phyloP scores from a whole-genome alignment of 768 basidiomycete species.

The Tephrocybe sp. region DNA sequence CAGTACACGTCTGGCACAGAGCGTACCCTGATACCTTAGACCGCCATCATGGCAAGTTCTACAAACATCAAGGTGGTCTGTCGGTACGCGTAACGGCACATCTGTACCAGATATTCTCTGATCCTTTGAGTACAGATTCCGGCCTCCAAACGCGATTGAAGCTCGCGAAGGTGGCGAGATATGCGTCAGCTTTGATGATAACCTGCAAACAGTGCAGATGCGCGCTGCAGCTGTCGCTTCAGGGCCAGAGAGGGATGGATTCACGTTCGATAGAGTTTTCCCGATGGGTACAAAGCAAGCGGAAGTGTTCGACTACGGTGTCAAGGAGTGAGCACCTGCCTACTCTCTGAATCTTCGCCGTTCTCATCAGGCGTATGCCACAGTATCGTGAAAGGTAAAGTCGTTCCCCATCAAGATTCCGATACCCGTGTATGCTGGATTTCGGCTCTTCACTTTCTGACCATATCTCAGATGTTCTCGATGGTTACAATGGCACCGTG shows the following conservation, averaged over 20 bases:
- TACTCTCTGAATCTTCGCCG: slow-evolving; percentile 12
- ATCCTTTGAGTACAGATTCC: slow-evolving; percentile 61
- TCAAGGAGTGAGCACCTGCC: slow-evolving; percentile 79
- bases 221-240: slow-evolving; percentile 65
- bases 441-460: slow-evolving; percentile 1
- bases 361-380: slow-evolving; percentile 20
- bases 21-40: slow-evolving; percentile 18
- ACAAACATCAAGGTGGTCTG: slow-evolving; percentile 99
- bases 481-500: slow-evolving; percentile 97
- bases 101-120: slow-evolving; percentile 11
- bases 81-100: slow-evolving; percentile 61
- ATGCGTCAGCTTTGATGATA: slow-evolving; percentile 87
- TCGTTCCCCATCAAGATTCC: slow-evolving; percentile 4
- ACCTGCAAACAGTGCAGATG: slow-evolving; percentile 81
- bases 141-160: slow-evolving; percentile 93
- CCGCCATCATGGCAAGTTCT: slow-evolving; percentile 59
- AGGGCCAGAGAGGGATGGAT: slow-evolving; percentile 95
- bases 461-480: slow-evolving; percentile 78
- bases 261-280: slow-evolving; percentile 97
- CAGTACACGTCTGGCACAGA: slow-evolving; percentile 13
- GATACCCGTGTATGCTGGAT: background rate
- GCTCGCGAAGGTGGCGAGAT: slow-evolving; percentile 84
- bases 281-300: slow-evolving; percentile 87
- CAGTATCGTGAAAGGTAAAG: slow-evolving; percentile 86
- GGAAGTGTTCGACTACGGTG: slow-evolving; percentile 98